Evolutionary conservation across 495 filamentous ascomycete genomes (phyloP).

Genomic region (Haplographium delicatum): DNA sequence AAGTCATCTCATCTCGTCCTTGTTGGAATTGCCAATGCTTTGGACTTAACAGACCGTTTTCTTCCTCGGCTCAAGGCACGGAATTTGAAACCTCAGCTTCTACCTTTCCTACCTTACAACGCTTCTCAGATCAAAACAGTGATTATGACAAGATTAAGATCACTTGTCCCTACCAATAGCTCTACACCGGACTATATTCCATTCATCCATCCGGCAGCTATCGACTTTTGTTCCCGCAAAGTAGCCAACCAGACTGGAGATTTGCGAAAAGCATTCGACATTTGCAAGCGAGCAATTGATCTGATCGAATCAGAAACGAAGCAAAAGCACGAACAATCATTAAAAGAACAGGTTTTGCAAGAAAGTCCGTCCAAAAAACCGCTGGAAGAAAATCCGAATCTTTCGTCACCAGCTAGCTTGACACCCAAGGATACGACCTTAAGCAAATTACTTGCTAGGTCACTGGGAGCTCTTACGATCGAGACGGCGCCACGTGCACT

Average conservation of each 20-base stretch:
- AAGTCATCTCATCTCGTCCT: conserved; percentile 71
- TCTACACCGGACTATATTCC: conserved; percentile 58
- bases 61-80: conserved; percentile 89
- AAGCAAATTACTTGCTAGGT: conserved; percentile 32
- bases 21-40: conserved; percentile 92
- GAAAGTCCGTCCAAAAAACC: conserved; percentile 51
- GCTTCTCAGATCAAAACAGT: conserved; percentile 84
- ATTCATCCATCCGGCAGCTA: conserved; percentile 88
- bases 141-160: conserved; percentile 75
- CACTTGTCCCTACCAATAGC: conserved; percentile 51
- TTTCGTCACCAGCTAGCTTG: conserved; percentile 47
- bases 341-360: conserved; percentile 41
- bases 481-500: conserved; percentile 83
- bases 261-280: conserved; percentile 90
- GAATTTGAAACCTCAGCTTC: conserved; percentile 79
- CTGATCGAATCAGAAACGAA: conserved; percentile 79
- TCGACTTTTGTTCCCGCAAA: conserved; percentile 90
- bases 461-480: conserved; percentile 54
- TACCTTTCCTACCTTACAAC: conserved; percentile 91
- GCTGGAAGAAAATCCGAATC: conserved; percentile 63
- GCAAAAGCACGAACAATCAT: conserved; percentile 51
- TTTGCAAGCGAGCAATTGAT: conserved; percentile 85
- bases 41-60: conserved; percentile 93
- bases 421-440: conserved; percentile 24
- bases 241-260: conserved; percentile 91